These are phyloP conservation scores for Eragrostis nindensis DNA, from an alignment of 176 grass and related monocot species.

Conservation along the genomic window DNA sequence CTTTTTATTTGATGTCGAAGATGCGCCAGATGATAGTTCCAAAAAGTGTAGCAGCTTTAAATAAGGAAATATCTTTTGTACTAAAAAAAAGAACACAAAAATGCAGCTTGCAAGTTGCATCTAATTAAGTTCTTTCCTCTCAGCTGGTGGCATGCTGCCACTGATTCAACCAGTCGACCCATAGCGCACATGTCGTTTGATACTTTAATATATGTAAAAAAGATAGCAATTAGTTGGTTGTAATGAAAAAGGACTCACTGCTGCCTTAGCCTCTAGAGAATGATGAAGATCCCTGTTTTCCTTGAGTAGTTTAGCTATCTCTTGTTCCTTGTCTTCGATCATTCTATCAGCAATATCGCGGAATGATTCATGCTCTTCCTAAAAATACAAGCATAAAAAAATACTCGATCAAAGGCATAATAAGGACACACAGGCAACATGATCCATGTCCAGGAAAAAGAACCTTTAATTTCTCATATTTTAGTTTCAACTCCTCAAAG, in stretches of 20 bases:
- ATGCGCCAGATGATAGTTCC: background rate
- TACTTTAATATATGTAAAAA: slow-evolving; percentile 14
- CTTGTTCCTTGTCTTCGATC: slow-evolving; percentile 90
- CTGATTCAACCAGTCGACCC: background rate
- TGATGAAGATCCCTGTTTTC: slow-evolving; percentile 80
- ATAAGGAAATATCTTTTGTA: background rate
- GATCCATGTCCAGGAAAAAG: slow-evolving; percentile 34
- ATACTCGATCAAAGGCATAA: slow-evolving; percentile 33
- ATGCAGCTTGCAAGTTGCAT: background rate
- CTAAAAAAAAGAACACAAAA: background rate
- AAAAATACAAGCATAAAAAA: slow-evolving; percentile 34
- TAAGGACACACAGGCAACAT: slow-evolving; percentile 24
- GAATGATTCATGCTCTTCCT: slow-evolving; percentile 96
- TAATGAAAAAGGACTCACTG: slow-evolving; percentile 45
- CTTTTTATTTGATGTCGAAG: background rate
- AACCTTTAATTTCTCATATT: slow-evolving; percentile 94
- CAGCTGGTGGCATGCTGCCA: background rate
- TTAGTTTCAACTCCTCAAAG: slow-evolving; percentile 66
- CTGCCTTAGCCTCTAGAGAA: slow-evolving; percentile 67
- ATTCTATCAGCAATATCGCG: slow-evolving; percentile 92
- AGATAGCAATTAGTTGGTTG: slow-evolving; percentile 28
- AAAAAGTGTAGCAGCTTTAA: background rate
- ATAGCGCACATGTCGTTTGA: slow-evolving; percentile 3
- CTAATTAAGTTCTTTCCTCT: background rate
- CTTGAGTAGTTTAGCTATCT: slow-evolving; percentile 72